A percentile compares a stretch with the other conserved stretches of the same genome.
Conservation (phyloP, 2,329 filamentous ascomycete species). For the Sclerotinia sclerotiorum region DNA sequence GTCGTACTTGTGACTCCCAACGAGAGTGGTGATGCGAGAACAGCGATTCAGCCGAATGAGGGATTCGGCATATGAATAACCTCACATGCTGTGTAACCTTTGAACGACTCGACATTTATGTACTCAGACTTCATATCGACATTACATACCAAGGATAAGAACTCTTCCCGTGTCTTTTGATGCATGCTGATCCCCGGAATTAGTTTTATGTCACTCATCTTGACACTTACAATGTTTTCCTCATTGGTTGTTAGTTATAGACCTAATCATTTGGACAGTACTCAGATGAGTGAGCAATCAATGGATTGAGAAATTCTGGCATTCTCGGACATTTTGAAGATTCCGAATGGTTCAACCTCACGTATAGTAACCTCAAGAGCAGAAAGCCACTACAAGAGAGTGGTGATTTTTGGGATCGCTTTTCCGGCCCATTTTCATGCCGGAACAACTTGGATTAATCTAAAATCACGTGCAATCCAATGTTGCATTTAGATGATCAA, state of each 20-base stretch:
- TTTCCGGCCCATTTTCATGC: not conserved
- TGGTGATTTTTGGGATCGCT: not conserved
- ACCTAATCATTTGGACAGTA: not conserved
- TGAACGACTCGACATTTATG: not conserved
- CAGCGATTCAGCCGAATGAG: not conserved
- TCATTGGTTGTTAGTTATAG: not conserved
- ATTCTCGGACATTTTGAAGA: not conserved
- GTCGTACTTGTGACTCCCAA: not conserved
- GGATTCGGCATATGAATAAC: not conserved
- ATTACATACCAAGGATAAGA: not conserved
- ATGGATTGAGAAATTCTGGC: not conserved
- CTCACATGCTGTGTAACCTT: not conserved
- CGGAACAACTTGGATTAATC: too few species aligned
- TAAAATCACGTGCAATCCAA: not conserved
- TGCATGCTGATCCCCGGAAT: too few species aligned
- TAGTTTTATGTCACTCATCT: not conserved
- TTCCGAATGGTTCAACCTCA: not conserved
- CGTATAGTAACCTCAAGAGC: too few species aligned
- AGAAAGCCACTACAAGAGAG: not conserved
- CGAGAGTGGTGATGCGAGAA: not conserved
- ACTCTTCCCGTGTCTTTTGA: not conserved
- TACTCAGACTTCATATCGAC: too few species aligned
- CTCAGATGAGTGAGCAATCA: not conserved
- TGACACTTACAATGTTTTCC: not conserved
- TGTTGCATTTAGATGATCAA: not conserved